Conservation (phyloP, 371 early-diverging fungal genomes). For the Rhizopus sp. region DNA sequence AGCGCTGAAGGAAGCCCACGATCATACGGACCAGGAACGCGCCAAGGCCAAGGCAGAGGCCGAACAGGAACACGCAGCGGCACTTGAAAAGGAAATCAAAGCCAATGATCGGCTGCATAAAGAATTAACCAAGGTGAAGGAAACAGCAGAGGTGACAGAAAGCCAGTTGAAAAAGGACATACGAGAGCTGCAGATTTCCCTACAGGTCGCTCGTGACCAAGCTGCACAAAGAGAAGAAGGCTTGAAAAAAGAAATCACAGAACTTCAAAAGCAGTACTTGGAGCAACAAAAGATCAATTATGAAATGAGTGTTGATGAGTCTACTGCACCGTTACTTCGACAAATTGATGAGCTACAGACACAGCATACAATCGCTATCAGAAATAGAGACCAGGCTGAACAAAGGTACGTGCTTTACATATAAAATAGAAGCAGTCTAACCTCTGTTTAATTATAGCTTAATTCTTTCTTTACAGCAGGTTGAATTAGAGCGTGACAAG, state of each 20-base stretch:
- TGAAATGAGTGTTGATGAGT: conserved; percentile 53
- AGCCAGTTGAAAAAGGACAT: conserved; percentile 52
- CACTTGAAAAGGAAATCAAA: conserved; percentile 57
- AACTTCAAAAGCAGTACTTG: conserved; percentile 54
- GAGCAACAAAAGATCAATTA: conserved; percentile 64
- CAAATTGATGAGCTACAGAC: conserved; percentile 73
- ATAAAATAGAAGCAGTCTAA: background rate
- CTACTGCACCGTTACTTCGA: conserved; percentile 62
- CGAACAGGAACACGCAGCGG: conserved; percentile 53
- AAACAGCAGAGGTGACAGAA: conserved; percentile 39
- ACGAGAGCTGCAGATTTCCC: conserved; percentile 60
- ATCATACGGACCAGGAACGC: conserved; percentile 32
- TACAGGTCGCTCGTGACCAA: conserved; percentile 63
- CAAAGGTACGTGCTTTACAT: conserved; percentile 31
- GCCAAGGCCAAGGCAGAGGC: conserved; percentile 47
- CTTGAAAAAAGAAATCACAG: conserved; percentile 55
- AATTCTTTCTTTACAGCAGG: conserved; percentile 47
- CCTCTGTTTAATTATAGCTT: conserved; percentile 30
- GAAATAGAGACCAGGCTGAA: conserved; percentile 71
- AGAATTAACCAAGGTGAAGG: conserved; percentile 51
- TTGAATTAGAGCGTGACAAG: conserved; percentile 43
- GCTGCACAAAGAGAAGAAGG: conserved; percentile 65
- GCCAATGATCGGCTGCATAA: conserved; percentile 52
- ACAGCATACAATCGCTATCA: conserved; percentile 58
- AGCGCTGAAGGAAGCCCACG: conserved; percentile 22